Evolutionary conservation across 2,329 filamentous ascomycete genomes (phyloP).

Genomic region (Stachybotrys elegans): DNA sequence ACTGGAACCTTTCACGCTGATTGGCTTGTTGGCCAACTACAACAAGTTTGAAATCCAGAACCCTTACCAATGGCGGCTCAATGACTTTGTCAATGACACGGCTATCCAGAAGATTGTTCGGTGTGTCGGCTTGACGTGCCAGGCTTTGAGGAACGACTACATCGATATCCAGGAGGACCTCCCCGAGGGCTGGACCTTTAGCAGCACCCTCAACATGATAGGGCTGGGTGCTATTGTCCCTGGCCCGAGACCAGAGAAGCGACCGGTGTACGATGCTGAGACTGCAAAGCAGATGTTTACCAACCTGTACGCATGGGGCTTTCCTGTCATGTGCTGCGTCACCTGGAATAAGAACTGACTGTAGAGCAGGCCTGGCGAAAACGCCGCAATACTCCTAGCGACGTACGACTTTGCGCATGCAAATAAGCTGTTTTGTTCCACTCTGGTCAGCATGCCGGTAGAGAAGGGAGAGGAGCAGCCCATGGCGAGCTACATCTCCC

Average conservation of each 20-base stretch:
- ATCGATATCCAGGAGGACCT: constrained; percentile 84
- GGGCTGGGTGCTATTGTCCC: constrained; percentile 73
- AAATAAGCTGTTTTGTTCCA: constrained; percentile 92
- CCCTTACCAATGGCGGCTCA: constrained; percentile 84
- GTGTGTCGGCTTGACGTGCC: constrained; percentile 70
- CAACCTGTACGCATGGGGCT: constrained; percentile 65
- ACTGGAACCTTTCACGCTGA: constrained; percentile 72
- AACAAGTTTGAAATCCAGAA: constrained; percentile 99
- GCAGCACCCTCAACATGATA: constrained; percentile 75
- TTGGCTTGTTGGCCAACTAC: constrained; percentile 90
- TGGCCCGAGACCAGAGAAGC: constrained; percentile 57
- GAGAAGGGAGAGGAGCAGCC: constrained; percentile 67
- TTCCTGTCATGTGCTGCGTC: too few relatives aligned
- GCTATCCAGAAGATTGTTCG: constrained; percentile 78
- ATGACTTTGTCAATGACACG: constrained; percentile 90
- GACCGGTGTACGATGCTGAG: constrained; percentile 62
- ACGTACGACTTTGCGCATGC: constrained; percentile 91
- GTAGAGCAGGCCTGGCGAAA: constrained; percentile 70
- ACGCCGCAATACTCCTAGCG: constrained; percentile 75
- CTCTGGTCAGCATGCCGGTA: constrained; percentile 59
- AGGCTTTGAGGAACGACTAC: constrained; percentile 66
- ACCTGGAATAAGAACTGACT: too few relatives aligned
- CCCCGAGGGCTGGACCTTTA: constrained; percentile 83
- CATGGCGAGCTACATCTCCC: constrained; percentile 76
- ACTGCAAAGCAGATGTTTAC: constrained; percentile 78